phyloP scores from a whole-genome alignment of 495 filamentous ascomycete genomes.

The Astrothelium subdiscretum region DNA sequence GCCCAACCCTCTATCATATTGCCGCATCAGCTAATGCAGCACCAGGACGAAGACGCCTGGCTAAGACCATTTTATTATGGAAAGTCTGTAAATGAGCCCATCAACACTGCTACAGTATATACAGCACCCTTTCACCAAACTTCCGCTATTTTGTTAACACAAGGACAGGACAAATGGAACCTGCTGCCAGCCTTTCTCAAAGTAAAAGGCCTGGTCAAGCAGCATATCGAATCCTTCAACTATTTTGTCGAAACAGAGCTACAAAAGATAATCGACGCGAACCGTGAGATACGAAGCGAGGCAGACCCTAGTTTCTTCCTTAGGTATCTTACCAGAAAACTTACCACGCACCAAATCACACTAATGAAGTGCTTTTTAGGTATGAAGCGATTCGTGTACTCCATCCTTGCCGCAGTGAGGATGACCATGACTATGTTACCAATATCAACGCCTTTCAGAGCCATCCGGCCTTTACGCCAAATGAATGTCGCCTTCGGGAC shows the following conservation, averaged over 20 bases:
- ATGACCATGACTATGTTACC: constrained; percentile 44
- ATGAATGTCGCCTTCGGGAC: constrained; percentile 91
- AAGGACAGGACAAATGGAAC: constrained; percentile 76
- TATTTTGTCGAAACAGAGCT: constrained; percentile 91
- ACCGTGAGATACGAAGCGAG: constrained; percentile 74
- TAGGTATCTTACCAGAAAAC: constrained; percentile 34
- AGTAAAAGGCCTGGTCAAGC: constrained; percentile 90
- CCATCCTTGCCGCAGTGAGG: constrained; percentile 63
- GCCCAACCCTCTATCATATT: no score
- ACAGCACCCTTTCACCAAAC: neutral
- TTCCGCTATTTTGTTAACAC: neutral
- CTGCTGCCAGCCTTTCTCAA: constrained; percentile 91
- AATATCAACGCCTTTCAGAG: constrained; percentile 35
- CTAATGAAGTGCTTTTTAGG: constrained; percentile 9
- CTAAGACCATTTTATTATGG: constrained; percentile 93
- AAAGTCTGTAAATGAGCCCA: constrained; percentile 84
- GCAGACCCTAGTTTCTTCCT: constrained; percentile 77
- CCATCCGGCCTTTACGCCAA: constrained; percentile 51
- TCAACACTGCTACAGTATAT: constrained; percentile 61
- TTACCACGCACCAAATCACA: neutral
- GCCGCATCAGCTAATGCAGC: no score
- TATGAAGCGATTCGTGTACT: constrained; percentile 82
- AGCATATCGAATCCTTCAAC: constrained; percentile 98
- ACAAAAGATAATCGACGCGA: constrained; percentile 89
- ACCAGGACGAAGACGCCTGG: constrained; percentile 53